Percentiles rank a stretch among this genome's conserved stretches.
phyloP scores from a whole-genome alignment of 441 rosid genomes.

The Erodium texanum region DNA sequence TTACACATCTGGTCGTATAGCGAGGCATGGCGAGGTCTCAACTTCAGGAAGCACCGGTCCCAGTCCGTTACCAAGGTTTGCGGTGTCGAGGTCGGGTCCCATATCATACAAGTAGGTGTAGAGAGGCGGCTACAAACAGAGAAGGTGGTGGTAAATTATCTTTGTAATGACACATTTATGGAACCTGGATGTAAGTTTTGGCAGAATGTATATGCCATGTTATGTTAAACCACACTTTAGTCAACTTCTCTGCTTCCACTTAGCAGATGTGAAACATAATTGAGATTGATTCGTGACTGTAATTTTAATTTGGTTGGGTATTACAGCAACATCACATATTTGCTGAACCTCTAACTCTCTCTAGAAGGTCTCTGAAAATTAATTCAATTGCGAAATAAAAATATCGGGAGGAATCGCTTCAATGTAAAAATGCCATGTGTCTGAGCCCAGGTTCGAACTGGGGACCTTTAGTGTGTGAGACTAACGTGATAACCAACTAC shows the following conservation, averaged over 20 bases:
- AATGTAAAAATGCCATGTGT: not conserved
- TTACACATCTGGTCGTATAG: slow-evolving; percentile 74
- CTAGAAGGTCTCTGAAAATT: no score
- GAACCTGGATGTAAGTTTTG: not conserved
- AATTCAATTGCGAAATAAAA: no score
- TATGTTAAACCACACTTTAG: not conserved
- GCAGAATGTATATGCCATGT: not conserved
- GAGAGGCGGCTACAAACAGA: not conserved
- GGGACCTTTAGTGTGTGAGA: no score
- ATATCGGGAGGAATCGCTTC: no score
- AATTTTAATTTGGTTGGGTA: no score
- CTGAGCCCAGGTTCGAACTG: slow-evolving; percentile 4
- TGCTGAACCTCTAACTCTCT: no score
- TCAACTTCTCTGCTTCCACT: not conserved
- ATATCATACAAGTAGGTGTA: slow-evolving; percentile 58
- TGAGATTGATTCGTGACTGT: no score
- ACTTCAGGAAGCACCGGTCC: slow-evolving; percentile 75
- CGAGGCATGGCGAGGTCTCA: slow-evolving; percentile 50
- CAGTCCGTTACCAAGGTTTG: slow-evolving; percentile 85
- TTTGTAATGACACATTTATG: not conserved
- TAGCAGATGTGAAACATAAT: not conserved
- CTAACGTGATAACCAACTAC: slow-evolving; percentile 3
- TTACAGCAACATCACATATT: no score
- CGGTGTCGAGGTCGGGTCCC: slow-evolving; percentile 95
- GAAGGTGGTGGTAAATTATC: not conserved